Evolutionary conservation across 495 filamentous ascomycete species (phyloP), one percentile per base, ranked within the genome.

Genomic region (Trichoderma virens): DNA sequence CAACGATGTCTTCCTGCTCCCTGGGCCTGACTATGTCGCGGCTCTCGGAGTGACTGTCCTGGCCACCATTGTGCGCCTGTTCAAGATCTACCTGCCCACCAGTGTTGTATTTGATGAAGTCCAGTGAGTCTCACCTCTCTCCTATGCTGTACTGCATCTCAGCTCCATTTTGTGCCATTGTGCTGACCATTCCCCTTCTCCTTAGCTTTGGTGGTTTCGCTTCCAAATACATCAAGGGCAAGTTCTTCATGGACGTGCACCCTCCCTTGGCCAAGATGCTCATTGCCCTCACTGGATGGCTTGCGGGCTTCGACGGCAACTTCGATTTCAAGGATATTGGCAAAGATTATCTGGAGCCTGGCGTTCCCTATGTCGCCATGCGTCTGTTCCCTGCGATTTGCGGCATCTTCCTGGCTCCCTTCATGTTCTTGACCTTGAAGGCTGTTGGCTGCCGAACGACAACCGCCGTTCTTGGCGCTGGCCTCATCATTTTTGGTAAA

Each of bases 281-380:
- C 68, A 89, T 98, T 66, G 96, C 94, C 47, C 86, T 98, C 47
- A 92, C 93, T 67, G 94, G 94, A 61, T 98, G 89, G 88, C 76
- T 97, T 60, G 94, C 93, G 67, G 94, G 95, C 27, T 98, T 97
- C 71, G 84, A 97, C 74, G 94, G 94, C 60, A 82, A 90, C 56
- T 98, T 98, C 66, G 94, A 98, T 73, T 98, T 98, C 81, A 98
- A 98, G 80, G 95, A 98, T 69, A 98, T 98, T 80, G 94, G 94
- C 70, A 97, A 97, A 79, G 94, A 98, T 72, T 98, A 98, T 70
- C 72, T 98, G 59, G 95, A 93, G 75, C 91, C 95, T 0, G 86
- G 88, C 25, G 94, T 98, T 56, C 94, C 94, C 14, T 98, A 98
- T 78, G 95, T 98, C 20, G 91, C 94, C 45, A 98, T 98, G 94